phyloP scores from a whole-genome alignment of 371 early-diverging fungal genomes.

The Apophysomyces variabilis region DNA sequence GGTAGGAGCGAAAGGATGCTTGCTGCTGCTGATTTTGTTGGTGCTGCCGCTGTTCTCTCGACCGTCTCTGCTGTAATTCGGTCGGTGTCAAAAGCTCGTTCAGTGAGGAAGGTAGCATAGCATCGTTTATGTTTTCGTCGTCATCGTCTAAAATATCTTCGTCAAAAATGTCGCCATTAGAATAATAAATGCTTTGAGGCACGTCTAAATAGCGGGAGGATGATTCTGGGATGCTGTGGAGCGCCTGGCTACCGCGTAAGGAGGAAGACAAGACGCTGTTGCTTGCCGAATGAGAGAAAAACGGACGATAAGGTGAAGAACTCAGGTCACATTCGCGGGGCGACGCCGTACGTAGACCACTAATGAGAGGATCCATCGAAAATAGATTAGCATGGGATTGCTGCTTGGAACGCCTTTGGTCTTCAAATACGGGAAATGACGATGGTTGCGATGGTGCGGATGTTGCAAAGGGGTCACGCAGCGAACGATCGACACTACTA shows the following conservation, averaged over 20 bases:
- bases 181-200: conserved; percentile 23
- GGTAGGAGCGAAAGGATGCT: conserved; percentile 1
- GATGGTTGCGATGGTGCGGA: conserved; percentile 8
- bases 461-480: conserved; percentile 11
- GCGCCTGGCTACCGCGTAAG: conserved; percentile 13
- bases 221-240: conserved; percentile 27
- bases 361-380: conserved; percentile 4
- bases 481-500: conserved; percentile 8
- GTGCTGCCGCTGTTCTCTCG: conserved; percentile 33
- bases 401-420: conserved; percentile 6
- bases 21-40: conserved; percentile 18
- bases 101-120: conserved; percentile 56
- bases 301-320: conserved; percentile 21
- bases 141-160: conserved; percentile 14
- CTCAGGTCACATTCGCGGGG: conserved; percentile 18
- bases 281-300: conserved; percentile 10
- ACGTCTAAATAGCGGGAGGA: conserved; percentile 19
- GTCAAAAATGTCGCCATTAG: conserved; percentile 20
- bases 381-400: conserved; percentile 5
- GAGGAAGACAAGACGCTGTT: conserved; percentile 21
- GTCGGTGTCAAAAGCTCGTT: conserved; percentile 57
- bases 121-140: conserved; percentile 42
- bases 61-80: conserved; percentile 45
- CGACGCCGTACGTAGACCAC: conserved; percentile 12
- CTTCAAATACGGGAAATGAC: conserved; percentile 4